These are phyloP conservation scores for Daldinia loculata DNA, from an alignment of 495 filamentous ascomycete species.

Conservation along the genomic window DNA sequence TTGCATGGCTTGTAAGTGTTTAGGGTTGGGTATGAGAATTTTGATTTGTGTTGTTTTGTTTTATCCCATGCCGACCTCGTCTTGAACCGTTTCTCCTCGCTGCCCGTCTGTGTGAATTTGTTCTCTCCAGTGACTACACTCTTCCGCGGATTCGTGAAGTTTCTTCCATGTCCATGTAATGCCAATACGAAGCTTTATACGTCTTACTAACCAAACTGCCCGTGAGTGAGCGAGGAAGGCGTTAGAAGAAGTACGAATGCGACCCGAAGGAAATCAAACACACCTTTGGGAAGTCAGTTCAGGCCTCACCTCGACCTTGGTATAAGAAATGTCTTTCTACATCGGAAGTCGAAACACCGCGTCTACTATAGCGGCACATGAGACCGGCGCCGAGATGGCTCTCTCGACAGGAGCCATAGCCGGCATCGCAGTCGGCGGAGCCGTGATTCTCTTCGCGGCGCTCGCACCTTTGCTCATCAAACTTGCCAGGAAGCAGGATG, in stretches of 20 bases:
- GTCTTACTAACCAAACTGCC: neutral
- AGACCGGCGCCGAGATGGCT: neutral
- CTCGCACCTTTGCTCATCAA: constrained; percentile 32
- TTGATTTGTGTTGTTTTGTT: constrained; percentile 1
- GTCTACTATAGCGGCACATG: neutral
- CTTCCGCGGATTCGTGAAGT: neutral
- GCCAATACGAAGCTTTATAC: too few species aligned
- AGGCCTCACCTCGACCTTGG: neutral
- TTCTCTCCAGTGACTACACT: neutral
- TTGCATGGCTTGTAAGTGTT: neutral
- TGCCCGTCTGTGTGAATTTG: neutral
- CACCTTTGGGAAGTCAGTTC: neutral
- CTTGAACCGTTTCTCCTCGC: neutral
- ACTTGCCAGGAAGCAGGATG: constrained; percentile 27
- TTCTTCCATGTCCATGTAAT: neutral
- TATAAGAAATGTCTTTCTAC: constrained; percentile 5
- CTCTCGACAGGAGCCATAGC: constrained; percentile 43
- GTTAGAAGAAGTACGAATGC: constrained; percentile 10
- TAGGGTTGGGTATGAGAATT: neutral
- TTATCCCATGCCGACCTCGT: neutral
- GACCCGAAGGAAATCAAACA: neutral
- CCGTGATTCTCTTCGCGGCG: constrained; percentile 37
- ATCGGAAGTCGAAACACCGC: constrained; percentile 4
- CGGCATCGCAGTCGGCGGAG: constrained; percentile 41
- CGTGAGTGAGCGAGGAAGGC: neutral